phyloP scores from a whole-genome alignment of 257 asterid genomes.

The Forsythia viridissima region DNA sequence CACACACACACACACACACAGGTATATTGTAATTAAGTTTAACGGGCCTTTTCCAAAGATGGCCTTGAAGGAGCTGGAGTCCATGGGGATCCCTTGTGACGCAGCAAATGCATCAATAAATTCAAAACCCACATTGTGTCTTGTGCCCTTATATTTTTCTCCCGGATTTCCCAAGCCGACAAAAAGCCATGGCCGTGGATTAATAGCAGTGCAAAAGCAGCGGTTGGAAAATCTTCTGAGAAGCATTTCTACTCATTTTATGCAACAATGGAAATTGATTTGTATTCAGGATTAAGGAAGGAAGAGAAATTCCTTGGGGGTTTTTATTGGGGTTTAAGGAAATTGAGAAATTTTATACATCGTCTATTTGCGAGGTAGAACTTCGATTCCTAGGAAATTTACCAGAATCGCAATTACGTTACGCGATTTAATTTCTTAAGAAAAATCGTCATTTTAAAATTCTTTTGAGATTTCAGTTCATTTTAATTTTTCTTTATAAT shows the following conservation, averaged over 20 bases:
- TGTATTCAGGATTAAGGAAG: not conserved
- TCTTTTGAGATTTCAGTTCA: too few relatives aligned
- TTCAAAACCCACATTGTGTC: constrained; percentile 92
- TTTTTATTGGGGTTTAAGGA: not conserved
- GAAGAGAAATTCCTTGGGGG: not conserved
- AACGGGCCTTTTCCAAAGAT: constrained; percentile 77
- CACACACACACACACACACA: not conserved
- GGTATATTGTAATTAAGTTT: not conserved
- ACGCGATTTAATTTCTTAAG: too few relatives aligned
- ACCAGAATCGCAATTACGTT: too few relatives aligned
- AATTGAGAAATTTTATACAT: too few relatives aligned
- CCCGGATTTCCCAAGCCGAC: constrained; percentile 98
- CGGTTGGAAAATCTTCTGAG: constrained; percentile 39
- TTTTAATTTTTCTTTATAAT: too few relatives aligned
- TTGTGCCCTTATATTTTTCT: constrained; percentile 70
- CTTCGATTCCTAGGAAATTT: too few relatives aligned
- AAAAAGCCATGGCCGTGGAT: constrained; percentile 79
- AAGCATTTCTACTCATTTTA: constrained; percentile 42
- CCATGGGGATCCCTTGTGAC: constrained; percentile 65
- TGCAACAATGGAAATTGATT: constrained; percentile 3
- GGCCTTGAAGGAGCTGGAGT: constrained; percentile 77
- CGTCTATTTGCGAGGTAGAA: too few relatives aligned
- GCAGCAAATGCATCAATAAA: constrained; percentile 78
- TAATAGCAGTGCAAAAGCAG: constrained; percentile 41
- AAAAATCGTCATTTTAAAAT: too few relatives aligned